A percentile compares a stretch with the other conserved stretches of the same genome.
Evolutionary conservation across 2,329 filamentous ascomycete species (phyloP).

Genomic region (Aspergillus calidoustus): DNA sequence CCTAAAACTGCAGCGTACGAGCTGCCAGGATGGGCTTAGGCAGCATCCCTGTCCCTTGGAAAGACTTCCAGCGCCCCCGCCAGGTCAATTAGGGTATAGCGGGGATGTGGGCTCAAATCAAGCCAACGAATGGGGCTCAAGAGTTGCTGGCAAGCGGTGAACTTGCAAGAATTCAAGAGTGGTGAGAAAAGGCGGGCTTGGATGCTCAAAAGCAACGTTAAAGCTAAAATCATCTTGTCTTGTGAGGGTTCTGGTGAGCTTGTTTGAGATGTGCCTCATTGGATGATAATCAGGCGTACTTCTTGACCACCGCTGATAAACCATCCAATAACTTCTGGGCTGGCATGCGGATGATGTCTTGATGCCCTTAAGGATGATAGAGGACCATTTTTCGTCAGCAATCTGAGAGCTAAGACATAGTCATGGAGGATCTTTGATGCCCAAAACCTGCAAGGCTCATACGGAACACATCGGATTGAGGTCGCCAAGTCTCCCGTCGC

Average conservation of each 20-base stretch:
- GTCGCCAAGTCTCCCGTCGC: neutral
- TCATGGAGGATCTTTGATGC: neutral
- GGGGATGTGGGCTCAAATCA: slow-evolving; percentile 13
- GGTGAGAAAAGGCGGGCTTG: slow-evolving; percentile 10
- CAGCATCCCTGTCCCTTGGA: slow-evolving; percentile 17
- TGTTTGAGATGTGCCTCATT: neutral
- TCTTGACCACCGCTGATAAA: too few relatives aligned
- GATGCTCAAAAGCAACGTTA: neutral
- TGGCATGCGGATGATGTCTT: neutral
- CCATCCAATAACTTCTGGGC: too few relatives aligned
- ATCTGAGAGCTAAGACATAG: neutral
- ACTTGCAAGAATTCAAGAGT: neutral
- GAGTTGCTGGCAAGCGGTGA: slow-evolving; percentile 28
- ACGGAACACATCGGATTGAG: neutral
- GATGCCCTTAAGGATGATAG: neutral
- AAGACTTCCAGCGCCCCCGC: slow-evolving; percentile 16
- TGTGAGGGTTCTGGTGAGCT: neutral
- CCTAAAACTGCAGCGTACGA: slow-evolving; percentile 23
- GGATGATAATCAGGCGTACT: neutral
- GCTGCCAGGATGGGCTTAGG: slow-evolving; percentile 27
- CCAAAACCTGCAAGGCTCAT: neutral
- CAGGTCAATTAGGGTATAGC: slow-evolving; percentile 10
- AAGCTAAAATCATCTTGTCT: neutral
- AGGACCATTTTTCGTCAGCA: neutral
- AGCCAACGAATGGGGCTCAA: slow-evolving; percentile 15